phyloP scores from a whole-genome alignment of 495 filamentous ascomycete genomes.

The Geoglossum glabrum region DNA sequence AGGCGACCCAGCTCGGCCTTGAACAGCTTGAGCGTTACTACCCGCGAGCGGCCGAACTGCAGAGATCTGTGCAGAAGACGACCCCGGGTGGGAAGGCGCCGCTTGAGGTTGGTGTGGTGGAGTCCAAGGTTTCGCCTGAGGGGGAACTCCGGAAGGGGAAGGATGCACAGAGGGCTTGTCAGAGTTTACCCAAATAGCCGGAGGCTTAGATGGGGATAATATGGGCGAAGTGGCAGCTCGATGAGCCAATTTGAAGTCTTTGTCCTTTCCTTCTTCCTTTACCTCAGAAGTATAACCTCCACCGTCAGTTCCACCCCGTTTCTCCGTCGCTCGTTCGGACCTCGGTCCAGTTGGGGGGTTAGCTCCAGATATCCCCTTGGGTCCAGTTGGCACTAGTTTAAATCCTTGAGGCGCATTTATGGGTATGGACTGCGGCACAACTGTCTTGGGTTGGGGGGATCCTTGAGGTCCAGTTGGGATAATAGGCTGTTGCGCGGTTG shows the following conservation, averaged over 20 bases:
- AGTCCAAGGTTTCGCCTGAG: background rate
- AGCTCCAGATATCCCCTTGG: background rate
- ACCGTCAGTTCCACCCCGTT: constrained; percentile 10
- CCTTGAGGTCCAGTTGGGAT: constrained; percentile 21
- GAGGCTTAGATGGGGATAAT: background rate
- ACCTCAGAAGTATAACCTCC: constrained; percentile 6
- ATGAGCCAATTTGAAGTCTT: background rate
- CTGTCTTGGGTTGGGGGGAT: constrained; percentile 13
- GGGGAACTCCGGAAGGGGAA: background rate
- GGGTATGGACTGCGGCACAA: background rate
- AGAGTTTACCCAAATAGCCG: background rate
- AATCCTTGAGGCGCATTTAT: constrained; percentile 25
- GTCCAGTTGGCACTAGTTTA: constrained; percentile 15
- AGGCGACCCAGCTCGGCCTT: background rate
- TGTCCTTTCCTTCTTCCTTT: background rate
- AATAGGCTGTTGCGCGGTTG: background rate
- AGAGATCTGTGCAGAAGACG: background rate
- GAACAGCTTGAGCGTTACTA: background rate
- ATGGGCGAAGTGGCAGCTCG: background rate
- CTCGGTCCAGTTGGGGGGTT: constrained; percentile 20
- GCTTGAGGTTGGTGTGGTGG: background rate
- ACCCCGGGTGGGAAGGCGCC: background rate
- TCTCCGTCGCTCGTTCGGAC: constrained; percentile 14
- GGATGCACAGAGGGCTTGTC: background rate
- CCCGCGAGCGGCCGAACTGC: background rate